phyloP scores from a whole-genome alignment of 768 basidiomycete genomes.

The Pleurotus ostreatus region DNA sequence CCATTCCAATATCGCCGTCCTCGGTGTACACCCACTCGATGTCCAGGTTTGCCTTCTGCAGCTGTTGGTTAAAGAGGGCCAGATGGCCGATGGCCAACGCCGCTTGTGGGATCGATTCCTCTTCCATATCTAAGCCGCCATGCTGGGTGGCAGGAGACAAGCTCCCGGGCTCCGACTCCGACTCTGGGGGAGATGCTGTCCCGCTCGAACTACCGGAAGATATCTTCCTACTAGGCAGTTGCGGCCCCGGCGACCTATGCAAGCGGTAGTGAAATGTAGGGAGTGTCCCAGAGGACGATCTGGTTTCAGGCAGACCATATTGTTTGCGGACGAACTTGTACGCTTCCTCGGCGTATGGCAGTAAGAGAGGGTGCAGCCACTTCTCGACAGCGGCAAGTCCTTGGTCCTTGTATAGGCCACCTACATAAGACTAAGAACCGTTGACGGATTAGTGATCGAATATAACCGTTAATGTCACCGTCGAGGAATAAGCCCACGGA shows the following conservation, averaged over 20 bases:
- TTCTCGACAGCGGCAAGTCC: slow-evolving; percentile 49
- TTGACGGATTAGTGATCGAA: not conserved
- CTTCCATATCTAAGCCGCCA: not conserved
- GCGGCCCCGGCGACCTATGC: no score
- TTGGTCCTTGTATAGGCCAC: slow-evolving; percentile 72
- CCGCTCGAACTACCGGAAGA: slow-evolving; percentile 11
- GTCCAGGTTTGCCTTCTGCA: slow-evolving; percentile 51
- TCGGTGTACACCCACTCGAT: slow-evolving; percentile 75
- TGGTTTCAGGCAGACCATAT: slow-evolving; percentile 49
- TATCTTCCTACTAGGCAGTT: slow-evolving; percentile 1
- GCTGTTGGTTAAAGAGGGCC: slow-evolving; percentile 74
- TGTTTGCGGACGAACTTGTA: slow-evolving; percentile 63
- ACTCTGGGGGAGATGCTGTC: slow-evolving; percentile 1
- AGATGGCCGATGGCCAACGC: slow-evolving; percentile 55
- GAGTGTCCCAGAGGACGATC: slow-evolving; percentile 23
- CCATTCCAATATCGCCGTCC: slow-evolving; percentile 10
- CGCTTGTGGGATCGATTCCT: slow-evolving; percentile 9
- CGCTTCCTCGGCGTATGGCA: slow-evolving; percentile 57
- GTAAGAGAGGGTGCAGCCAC: slow-evolving; percentile 64
- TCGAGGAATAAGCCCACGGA: not conserved
- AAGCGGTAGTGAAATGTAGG: slow-evolving; percentile 11
- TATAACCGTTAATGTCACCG: not conserved
- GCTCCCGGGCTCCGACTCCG: slow-evolving; percentile 12
- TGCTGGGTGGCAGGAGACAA: not conserved
- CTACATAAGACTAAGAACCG: slow-evolving; percentile 65